These are phyloP conservation scores for Aspergillus bridgeri DNA, from an alignment of 495 filamentous ascomycete genomes.

Conservation along the genomic window DNA sequence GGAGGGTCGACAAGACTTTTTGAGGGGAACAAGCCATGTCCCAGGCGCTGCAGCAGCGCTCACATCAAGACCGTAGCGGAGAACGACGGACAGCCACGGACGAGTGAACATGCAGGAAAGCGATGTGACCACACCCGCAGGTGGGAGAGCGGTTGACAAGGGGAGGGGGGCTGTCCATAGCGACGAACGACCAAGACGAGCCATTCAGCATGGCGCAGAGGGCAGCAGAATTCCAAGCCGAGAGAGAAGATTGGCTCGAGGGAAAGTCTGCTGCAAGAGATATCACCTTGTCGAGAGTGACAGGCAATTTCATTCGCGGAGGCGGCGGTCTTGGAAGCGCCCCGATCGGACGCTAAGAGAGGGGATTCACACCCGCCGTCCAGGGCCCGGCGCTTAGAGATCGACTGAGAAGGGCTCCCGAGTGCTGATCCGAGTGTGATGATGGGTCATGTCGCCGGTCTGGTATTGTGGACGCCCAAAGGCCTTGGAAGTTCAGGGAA, in stretches of 20 bases:
- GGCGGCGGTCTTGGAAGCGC: slow-evolving; percentile 13
- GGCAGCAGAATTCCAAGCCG: slow-evolving; percentile 5
- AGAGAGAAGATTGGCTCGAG: slow-evolving; percentile 3
- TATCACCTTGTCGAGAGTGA: slow-evolving; percentile 16
- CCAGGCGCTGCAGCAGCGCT: slow-evolving; percentile 12
- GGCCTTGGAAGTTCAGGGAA: background rate
- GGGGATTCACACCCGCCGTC: slow-evolving; percentile 1
- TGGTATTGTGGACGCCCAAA: background rate
- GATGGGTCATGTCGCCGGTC: background rate
- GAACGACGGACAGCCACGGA: slow-evolving; percentile 15
- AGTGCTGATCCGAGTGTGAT: background rate
- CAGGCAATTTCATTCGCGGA: slow-evolving; percentile 14
- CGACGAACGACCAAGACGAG: background rate
- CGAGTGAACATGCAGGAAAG: slow-evolving; percentile 33
- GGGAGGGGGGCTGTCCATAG: slow-evolving; percentile 4
- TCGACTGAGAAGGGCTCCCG: slow-evolving; percentile 1
- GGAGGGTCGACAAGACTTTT: slow-evolving; percentile 35
- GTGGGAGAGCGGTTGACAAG: slow-evolving; percentile 16
- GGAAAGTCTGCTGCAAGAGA: slow-evolving; percentile 16
- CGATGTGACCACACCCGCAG: slow-evolving; percentile 40
- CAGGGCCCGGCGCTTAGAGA: slow-evolving; percentile 10
- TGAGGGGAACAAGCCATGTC: slow-evolving; percentile 29
- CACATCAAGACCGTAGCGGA: slow-evolving; percentile 13
- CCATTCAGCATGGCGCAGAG: slow-evolving; percentile 1
- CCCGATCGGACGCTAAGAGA: slow-evolving; percentile 18